Conservation (phyloP, 1,284 basidiomycete species). For the Pseudozyma sp. region DNA sequence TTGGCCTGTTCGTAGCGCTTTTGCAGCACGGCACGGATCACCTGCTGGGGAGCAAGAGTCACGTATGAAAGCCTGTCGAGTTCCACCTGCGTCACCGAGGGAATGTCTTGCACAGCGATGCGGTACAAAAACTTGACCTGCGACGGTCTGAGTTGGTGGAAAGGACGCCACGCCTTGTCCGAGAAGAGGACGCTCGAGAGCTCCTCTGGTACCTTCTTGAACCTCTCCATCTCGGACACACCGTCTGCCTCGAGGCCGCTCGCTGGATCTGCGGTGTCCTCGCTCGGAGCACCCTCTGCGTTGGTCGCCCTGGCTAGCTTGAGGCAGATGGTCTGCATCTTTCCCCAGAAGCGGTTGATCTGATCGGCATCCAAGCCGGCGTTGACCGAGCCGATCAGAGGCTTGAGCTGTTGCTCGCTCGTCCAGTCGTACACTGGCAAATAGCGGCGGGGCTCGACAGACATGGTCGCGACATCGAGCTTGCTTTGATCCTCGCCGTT, state of each 20-base stretch:
- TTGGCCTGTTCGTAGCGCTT: conserved; percentile 1
- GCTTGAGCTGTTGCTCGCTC: conserved; percentile 16
- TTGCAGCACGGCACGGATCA: conserved; percentile 26
- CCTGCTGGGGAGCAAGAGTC: conserved; percentile 22
- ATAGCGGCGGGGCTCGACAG: conserved; percentile 18
- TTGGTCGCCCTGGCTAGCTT: not conserved
- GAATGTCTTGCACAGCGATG: conserved; percentile 22
- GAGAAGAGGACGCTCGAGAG: conserved; percentile 9
- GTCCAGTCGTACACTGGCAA: conserved; percentile 38
- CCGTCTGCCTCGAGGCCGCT: not conserved
- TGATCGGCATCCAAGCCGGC: conserved; percentile 24
- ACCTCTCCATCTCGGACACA: conserved; percentile 1
- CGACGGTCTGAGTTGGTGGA: conserved; percentile 29
- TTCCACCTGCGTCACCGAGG: conserved; percentile 12
- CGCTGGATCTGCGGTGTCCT: not conserved
- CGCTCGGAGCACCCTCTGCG: not conserved
- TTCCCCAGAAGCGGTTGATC: conserved; percentile 36
- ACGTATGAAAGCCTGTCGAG: conserved; percentile 34
- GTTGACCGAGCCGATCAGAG: conserved; percentile 18
- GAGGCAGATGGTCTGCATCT: conserved; percentile 24
- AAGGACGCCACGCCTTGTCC: conserved; percentile 27
- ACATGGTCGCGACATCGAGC: not conserved
- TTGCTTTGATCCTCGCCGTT: not conserved
- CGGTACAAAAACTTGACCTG: conserved; percentile 38
- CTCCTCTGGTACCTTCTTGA: conserved; percentile 27